These are phyloP conservation scores for Starmerella riodocensis DNA, from an alignment of 805 yeast genomes.

Conservation along the genomic window DNA sequence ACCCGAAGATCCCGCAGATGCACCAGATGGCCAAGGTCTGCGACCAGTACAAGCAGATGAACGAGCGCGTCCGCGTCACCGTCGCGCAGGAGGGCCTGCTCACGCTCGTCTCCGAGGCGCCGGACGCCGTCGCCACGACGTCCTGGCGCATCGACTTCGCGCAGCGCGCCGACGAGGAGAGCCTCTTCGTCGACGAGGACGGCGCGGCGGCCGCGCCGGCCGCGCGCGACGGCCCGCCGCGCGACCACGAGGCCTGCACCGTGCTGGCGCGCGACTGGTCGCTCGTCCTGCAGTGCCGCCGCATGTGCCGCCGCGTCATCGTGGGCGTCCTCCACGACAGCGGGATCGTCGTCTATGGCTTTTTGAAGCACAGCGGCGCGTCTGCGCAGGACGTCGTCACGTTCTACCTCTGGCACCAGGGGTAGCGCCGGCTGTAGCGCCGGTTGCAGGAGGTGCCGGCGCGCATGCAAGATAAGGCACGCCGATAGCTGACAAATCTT, in stretches of 20 bases:
- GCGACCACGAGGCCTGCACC: slow-evolving; percentile 1
- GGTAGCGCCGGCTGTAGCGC: neutral
- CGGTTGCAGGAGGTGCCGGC: no score
- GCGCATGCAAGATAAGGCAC: no score
- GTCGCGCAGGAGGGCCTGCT: slow-evolving; percentile 20
- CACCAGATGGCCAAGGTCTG: slow-evolving; percentile 27
- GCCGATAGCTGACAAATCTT: no score
- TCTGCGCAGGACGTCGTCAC: slow-evolving; percentile 12
- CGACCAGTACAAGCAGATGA: slow-evolving; percentile 25
- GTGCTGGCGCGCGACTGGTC: slow-evolving; percentile 17
- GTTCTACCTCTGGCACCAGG: slow-evolving; percentile 16
- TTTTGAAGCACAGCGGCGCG: slow-evolving; percentile 8
- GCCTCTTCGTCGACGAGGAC: slow-evolving; percentile 7
- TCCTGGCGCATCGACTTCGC: slow-evolving; percentile 22
- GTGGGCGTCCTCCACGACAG: slow-evolving; percentile 15
- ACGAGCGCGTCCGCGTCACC: slow-evolving; percentile 17
- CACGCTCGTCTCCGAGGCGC: slow-evolving; percentile 19
- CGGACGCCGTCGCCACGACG: slow-evolving; percentile 23
- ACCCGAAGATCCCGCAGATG: slow-evolving; percentile 21
- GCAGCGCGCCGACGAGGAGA: slow-evolving; percentile 8
- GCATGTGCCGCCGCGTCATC: slow-evolving; percentile 14
- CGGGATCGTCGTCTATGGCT: slow-evolving; percentile 15
- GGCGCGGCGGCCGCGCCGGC: neutral
- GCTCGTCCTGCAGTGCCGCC: slow-evolving; percentile 12
- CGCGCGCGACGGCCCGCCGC: no score